Conservation (phyloP, 2,329 filamentous ascomycete species). For the Aspergillus nomiae region DNA sequence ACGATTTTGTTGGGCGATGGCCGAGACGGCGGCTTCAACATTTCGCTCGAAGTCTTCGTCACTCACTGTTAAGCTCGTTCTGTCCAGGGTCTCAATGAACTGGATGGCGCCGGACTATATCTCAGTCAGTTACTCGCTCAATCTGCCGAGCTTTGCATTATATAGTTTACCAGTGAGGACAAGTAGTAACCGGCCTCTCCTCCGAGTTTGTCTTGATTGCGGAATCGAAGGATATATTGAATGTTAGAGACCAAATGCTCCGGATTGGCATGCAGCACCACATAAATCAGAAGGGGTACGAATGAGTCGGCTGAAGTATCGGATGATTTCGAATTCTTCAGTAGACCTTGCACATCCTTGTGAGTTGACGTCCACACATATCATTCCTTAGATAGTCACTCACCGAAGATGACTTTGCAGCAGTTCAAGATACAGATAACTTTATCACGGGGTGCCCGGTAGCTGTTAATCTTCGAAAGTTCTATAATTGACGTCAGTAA, state of each 20-base stretch:
- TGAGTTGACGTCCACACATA: neutral
- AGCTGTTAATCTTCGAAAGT: conserved; percentile 92
- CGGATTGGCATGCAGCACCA: conserved; percentile 90
- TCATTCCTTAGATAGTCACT: conserved; percentile 24
- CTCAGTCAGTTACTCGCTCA: neutral
- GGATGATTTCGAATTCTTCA: conserved; percentile 81
- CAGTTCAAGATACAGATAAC: conserved; percentile 98
- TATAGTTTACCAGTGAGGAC: conserved; percentile 72
- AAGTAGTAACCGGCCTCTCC: conserved; percentile 99
- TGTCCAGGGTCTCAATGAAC: conserved; percentile 95
- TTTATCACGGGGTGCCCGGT: conserved; percentile 95
- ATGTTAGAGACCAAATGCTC: conserved; percentile 96
- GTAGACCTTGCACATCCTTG: conserved; percentile 57
- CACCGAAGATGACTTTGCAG: conserved; percentile 98
- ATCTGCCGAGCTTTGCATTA: neutral
- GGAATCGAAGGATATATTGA: conserved; percentile 94
- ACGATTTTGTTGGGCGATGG: conserved; percentile 88
- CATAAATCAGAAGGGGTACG: conserved; percentile 91
- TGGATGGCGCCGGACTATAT: conserved; percentile 73
- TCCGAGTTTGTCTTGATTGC: conserved; percentile 94
- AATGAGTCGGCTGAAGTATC: conserved; percentile 97
- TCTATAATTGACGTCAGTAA: conserved; percentile 57
- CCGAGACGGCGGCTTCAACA: conserved; percentile 94
- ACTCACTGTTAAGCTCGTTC: conserved; percentile 87
- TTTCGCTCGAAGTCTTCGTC: conserved; percentile 95